Percentiles rank a stretch among this genome's conserved stretches.
These are phyloP conservation scores for Marasmius tenuissimus DNA, from an alignment of 1,284 basidiomycete species.

Conservation along the genomic window DNA sequence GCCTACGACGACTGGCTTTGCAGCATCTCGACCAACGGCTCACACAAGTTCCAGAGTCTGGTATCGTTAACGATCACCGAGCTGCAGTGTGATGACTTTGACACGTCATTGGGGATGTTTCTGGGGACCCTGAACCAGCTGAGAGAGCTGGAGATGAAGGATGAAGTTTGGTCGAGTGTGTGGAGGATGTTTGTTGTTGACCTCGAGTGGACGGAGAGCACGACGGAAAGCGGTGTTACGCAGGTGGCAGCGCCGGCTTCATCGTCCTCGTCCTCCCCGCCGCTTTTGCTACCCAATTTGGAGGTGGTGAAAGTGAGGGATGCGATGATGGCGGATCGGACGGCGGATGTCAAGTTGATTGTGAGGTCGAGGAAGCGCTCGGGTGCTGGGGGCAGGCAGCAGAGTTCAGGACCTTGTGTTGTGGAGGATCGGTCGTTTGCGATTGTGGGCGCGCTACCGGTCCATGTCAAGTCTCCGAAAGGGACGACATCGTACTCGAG, in stretches of 20 bases:
- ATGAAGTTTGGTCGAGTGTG: constrained; percentile 26
- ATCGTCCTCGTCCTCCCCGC: not conserved
- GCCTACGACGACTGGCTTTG: constrained; percentile 49
- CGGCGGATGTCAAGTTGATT: constrained; percentile 3
- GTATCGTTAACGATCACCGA: constrained; percentile 43
- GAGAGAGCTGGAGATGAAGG: constrained; percentile 45
- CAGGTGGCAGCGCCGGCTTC: not conserved
- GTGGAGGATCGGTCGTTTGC: not conserved
- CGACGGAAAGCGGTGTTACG: not conserved
- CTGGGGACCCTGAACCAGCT: constrained; percentile 35
- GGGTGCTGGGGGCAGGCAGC: not conserved
- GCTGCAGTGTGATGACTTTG: constrained; percentile 38
- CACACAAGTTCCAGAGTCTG: constrained; percentile 30
- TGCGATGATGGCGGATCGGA: not conserved
- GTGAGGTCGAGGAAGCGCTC: constrained; percentile 7
- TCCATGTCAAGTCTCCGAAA: not conserved
- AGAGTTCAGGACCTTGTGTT: not conserved
- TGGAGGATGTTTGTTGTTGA: constrained; percentile 12
- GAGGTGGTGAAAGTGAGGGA: constrained; percentile 6
- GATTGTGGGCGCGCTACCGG: constrained; percentile 2
- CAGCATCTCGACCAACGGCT: constrained; percentile 31
- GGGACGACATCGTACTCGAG: not conserved
- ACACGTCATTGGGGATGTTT: constrained; percentile 34
- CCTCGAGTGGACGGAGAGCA: not conserved
- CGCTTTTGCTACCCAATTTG: constrained; percentile 10